phyloP scores from a whole-genome alignment of 1,284 basidiomycete genomes.

The Thecaphora thlaspeos region DNA sequence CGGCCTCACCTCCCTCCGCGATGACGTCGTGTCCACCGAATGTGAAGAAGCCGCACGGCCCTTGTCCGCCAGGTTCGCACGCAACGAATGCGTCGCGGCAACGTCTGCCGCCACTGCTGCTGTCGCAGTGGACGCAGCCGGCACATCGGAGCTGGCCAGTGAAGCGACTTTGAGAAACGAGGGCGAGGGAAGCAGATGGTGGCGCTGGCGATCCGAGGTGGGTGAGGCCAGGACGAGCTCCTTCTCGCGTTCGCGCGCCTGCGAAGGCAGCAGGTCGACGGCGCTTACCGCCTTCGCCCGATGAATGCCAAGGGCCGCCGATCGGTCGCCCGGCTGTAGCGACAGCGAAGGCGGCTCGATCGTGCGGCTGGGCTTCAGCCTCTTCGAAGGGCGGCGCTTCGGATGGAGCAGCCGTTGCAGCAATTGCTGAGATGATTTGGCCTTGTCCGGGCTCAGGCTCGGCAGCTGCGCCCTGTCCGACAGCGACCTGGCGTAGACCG shows the following conservation, averaged over 20 bases:
- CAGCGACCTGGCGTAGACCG: no score
- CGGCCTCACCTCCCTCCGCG: not conserved
- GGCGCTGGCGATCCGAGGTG: not conserved
- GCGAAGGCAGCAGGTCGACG: conserved; percentile 26
- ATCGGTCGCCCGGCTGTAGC: not conserved
- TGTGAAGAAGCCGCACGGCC: not conserved
- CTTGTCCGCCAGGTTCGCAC: no score
- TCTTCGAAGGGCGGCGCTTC: not conserved
- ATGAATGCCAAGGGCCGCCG: not conserved
- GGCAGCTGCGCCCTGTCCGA: no score
- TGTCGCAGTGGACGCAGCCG: no score
- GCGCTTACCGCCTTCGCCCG: conserved; percentile 16
- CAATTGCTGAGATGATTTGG: conserved; percentile 8
- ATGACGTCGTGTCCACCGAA: not conserved
- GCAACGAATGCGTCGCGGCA: no score
- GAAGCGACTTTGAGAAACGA: no score
- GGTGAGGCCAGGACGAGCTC: conserved; percentile 6
- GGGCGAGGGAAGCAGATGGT: not conserved
- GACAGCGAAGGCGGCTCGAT: not conserved
- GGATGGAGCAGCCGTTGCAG: conserved; percentile 28
- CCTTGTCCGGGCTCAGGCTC: not conserved
- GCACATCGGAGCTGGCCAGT: no score
- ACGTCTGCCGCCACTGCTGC: no score
- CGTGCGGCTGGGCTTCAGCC: not conserved
- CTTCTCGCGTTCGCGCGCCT: conserved; percentile 18